Percentiles rank a stretch among this genome's conserved stretches.
These are phyloP conservation scores for Nannochloropsis oceanica DNA, from an alignment of 108 stramenopile genomes.

Conservation along the genomic window DNA sequence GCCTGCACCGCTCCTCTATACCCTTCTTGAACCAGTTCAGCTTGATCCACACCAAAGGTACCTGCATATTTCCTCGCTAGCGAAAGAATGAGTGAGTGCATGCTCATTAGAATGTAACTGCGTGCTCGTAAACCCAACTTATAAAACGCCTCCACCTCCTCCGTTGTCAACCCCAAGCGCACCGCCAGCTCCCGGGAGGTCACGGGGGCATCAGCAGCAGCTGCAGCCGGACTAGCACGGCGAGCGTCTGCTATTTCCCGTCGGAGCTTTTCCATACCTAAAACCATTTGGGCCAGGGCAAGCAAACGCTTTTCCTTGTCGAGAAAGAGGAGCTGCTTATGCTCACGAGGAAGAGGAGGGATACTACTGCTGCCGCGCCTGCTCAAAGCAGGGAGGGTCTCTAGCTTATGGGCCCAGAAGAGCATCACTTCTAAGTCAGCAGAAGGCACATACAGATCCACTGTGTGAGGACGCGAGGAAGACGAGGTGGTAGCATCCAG, in stretches of 20 bases:
- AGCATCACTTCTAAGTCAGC: not conserved
- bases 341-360: not conserved
- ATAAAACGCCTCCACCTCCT: not conserved
- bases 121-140: not conserved
- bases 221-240: not conserved
- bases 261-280: not conserved
- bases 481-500: not conserved
- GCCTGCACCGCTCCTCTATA: not conserved
- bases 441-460: not conserved
- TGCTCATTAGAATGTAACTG: not conserved
- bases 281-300: not conserved
- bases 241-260: not conserved
- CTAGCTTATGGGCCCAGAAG: not conserved
- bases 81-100: not conserved
- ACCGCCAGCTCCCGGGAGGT: not conserved
- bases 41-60: not conserved
- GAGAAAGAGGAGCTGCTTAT: not conserved
- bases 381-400: not conserved
- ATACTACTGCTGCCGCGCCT: not conserved
- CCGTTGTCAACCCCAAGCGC: not conserved
- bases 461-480: not conserved
- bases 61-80: not conserved
- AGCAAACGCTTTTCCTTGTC: not conserved
- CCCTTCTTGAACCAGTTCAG: not conserved
- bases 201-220: not conserved